A percentile compares a stretch with the other conserved stretches of the same genome.
Conservation (phyloP, 495 filamentous ascomycete species). For the Penicillium lagena region DNA sequence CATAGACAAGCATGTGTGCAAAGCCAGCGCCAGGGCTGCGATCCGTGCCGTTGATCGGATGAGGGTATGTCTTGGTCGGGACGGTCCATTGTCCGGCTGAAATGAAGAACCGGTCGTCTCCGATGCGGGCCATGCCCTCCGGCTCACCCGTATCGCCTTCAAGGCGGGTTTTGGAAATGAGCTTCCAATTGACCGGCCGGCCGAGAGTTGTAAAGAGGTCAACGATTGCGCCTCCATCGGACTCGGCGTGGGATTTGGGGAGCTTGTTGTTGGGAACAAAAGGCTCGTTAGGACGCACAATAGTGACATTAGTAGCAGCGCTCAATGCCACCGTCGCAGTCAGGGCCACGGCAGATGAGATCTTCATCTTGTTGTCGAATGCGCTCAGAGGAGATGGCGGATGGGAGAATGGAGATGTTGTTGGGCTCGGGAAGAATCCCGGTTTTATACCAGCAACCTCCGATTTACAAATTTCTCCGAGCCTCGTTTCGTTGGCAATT, state of each 20-base stretch:
- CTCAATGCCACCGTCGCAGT: constrained; percentile 1
- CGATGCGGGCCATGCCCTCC: constrained; percentile 27
- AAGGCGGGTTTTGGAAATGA: constrained; percentile 24
- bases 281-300: constrained; percentile 5
- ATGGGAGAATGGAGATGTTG: too few species aligned
- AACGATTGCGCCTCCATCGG: constrained; percentile 22
- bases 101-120: constrained; percentile 24
- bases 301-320: constrained; percentile 6
- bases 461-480: too few species aligned
- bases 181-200: constrained; percentile 21
- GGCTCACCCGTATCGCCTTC: constrained; percentile 31
- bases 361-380: constrained; percentile 2
- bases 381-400: too few species aligned
- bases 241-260: constrained; percentile 18
- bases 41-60: constrained; percentile 23
- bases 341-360: neutral
- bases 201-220: constrained; percentile 17
- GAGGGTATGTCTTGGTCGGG: constrained; percentile 15
- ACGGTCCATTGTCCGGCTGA: constrained; percentile 21
- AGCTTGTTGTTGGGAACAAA: constrained; percentile 9
- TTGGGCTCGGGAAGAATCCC: too few species aligned
- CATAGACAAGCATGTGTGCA: constrained; percentile 26
- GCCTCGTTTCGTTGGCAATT: too few species aligned
- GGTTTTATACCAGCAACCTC: too few species aligned
- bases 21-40: constrained; percentile 23